phyloP scores from a whole-genome alignment of 2,329 filamentous ascomycete species.

The Meredithiella fracta region DNA sequence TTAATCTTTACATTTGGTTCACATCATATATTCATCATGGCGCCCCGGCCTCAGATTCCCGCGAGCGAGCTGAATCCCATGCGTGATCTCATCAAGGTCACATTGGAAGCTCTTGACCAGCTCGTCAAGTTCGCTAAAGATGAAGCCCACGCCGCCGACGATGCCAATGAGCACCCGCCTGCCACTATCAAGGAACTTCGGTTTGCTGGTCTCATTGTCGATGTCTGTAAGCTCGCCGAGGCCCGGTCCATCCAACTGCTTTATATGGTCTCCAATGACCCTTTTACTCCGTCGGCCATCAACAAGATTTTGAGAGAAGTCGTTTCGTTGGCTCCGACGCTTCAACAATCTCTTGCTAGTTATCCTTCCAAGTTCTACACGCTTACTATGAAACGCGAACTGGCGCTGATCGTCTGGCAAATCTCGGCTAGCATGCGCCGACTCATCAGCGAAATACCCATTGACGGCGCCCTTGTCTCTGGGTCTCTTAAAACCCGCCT shows the following conservation, averaged over 20 bases:
- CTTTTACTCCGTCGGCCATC: conserved; percentile 68
- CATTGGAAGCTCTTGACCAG: conserved; percentile 21
- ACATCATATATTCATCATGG: neutral
- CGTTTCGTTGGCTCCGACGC: conserved; percentile 55
- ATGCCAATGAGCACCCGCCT: neutral
- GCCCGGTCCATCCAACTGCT: conserved; percentile 79
- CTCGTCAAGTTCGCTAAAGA: conserved; percentile 26
- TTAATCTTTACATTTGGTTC: no score
- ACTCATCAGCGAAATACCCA: neutral
- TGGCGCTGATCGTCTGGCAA: conserved; percentile 20
- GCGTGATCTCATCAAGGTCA: conserved; percentile 11
- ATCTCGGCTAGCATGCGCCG: neutral
- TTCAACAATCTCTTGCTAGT: conserved; percentile 54
- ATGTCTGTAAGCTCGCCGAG: conserved; percentile 55
- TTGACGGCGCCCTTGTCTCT: neutral
- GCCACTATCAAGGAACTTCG: conserved; percentile 24
- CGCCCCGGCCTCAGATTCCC: neutral
- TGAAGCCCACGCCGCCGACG: conserved; percentile 17
- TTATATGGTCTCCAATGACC: conserved; percentile 69
- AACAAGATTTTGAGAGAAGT: conserved; percentile 54
- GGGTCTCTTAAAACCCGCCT: neutral
- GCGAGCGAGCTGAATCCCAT: neutral
- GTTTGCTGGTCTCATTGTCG: conserved; percentile 47
- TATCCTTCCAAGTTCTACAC: conserved; percentile 48
- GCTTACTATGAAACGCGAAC: conserved; percentile 43